These are phyloP conservation scores for Chrysoporthe deuterocubensis DNA, from an alignment of 2,329 filamentous ascomycete genomes.

Conservation along the genomic window DNA sequence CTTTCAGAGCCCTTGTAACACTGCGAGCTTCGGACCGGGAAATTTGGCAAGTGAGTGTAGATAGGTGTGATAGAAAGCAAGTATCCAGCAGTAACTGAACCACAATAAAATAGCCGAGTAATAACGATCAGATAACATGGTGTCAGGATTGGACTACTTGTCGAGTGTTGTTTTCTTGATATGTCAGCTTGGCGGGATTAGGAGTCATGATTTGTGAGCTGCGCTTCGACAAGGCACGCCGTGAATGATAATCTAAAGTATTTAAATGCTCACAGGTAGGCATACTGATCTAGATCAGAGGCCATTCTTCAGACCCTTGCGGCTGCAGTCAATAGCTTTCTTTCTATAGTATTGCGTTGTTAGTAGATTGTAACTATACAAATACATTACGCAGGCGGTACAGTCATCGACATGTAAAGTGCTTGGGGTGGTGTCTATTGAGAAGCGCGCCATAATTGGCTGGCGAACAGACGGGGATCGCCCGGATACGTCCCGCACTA, in stretches of 20 bases:
- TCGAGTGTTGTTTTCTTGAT: background rate
- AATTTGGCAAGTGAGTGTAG: conserved; percentile 6
- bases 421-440: background rate
- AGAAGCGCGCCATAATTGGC: background rate
- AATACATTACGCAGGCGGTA: background rate
- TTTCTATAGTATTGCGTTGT: background rate
- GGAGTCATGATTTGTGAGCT: background rate
- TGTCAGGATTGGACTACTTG: background rate
- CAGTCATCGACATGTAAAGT: background rate
- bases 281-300: background rate
- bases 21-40: conserved; percentile 10
- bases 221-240: background rate
- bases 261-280: background rate
- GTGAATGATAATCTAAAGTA: background rate
- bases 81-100: background rate
- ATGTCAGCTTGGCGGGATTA: background rate
- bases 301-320: background rate
- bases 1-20: too few species aligned
- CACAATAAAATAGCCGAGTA: background rate
- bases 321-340: background rate
- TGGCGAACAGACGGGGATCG: background rate
- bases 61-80: background rate
- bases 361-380: background rate
- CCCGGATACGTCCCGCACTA: background rate
- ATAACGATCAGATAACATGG: background rate